Evolutionary conservation across 2,329 filamentous ascomycete genomes (phyloP).

Genomic region (Aspergillus eucalypticola): DNA sequence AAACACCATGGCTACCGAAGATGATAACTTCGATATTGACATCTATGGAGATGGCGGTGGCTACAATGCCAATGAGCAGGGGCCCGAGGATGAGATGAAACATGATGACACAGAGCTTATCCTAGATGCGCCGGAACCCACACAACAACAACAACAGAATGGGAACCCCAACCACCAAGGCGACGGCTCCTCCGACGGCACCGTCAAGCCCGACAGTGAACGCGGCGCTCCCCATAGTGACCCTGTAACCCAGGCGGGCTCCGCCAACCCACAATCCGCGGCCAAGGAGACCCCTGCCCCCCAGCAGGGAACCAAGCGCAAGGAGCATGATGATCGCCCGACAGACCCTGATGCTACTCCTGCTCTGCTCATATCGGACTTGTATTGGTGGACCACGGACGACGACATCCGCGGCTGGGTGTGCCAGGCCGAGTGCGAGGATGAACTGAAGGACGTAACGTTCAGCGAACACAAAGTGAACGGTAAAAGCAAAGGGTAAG

Average conservation of each 20-base stretch:
- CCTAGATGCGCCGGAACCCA: slow-evolving; percentile 39
- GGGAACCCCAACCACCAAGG: slow-evolving; percentile 19
- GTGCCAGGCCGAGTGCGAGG: slow-evolving; percentile 74
- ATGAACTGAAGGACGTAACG: slow-evolving; percentile 85
- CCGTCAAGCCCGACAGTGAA: slow-evolving; percentile 28
- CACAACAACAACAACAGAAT: slow-evolving; percentile 22
- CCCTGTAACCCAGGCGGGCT: slow-evolving; percentile 22
- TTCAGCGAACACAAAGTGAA: slow-evolving; percentile 99
- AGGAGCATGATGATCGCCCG: slow-evolving; percentile 58
- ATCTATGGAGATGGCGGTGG: slow-evolving; percentile 64
- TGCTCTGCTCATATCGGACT: slow-evolving; percentile 81
- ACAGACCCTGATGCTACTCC: slow-evolving; percentile 63
- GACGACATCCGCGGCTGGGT: slow-evolving; percentile 91
- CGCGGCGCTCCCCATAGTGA: slow-evolving; percentile 28
- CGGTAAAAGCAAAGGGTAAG: slow-evolving; percentile 95
- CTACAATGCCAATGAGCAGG: slow-evolving; percentile 50
- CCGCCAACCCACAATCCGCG: slow-evolving; percentile 23
- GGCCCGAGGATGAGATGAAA: slow-evolving; percentile 36
- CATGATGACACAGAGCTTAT: slow-evolving; percentile 43
- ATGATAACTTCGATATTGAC: slow-evolving; percentile 71
- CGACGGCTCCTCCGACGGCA: slow-evolving; percentile 20
- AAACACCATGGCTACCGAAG: slow-evolving; percentile 55
- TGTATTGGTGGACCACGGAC: slow-evolving; percentile 97
- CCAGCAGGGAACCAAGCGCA: slow-evolving; percentile 63
- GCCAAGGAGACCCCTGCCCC: slow-evolving; percentile 32